Evolutionary conservation across 257 asterid species (phyloP).

Genomic region (Nicotiana tomentosiformis): DNA sequence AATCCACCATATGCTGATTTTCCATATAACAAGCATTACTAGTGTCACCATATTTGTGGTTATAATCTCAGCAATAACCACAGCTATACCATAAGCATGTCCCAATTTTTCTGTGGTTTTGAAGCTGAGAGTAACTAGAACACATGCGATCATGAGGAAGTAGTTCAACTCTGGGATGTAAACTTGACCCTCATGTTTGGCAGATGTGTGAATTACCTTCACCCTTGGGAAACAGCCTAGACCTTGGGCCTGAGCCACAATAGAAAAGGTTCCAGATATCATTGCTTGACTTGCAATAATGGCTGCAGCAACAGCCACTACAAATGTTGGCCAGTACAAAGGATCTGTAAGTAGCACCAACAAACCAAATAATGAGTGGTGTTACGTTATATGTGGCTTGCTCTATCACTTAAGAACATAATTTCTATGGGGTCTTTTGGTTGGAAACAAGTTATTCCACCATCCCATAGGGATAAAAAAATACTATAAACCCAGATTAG

Average conservation of each 20-base stretch:
- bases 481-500: too few species aligned
- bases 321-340: slow-evolving; percentile 70
- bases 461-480: too few species aligned
- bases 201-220: slow-evolving; percentile 61
- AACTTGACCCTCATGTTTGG: slow-evolving; percentile 63
- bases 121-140: slow-evolving; percentile 43
- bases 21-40: slow-evolving; percentile 65
- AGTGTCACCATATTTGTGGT: slow-evolving; percentile 48
- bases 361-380: neutral
- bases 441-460: too few species aligned
- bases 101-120: slow-evolving; percentile 54
- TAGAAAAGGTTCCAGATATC: slow-evolving; percentile 66
- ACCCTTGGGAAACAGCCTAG: slow-evolving; percentile 69
- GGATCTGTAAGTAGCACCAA: slow-evolving; percentile 24
- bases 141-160: slow-evolving; percentile 65
- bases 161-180: slow-evolving; percentile 71
- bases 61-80: slow-evolving; percentile 59
- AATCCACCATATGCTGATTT: slow-evolving; percentile 50
- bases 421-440: too few species aligned
- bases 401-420: too few species aligned
- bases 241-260: slow-evolving; percentile 55
- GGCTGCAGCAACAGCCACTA: slow-evolving; percentile 64
- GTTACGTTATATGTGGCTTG: too few species aligned
- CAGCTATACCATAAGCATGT: slow-evolving; percentile 77
- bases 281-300: slow-evolving; percentile 81